These are phyloP conservation scores for Blyttiomyces sp. DNA, from an alignment of 371 early-diverging fungal genomes.

Conservation along the genomic window DNA sequence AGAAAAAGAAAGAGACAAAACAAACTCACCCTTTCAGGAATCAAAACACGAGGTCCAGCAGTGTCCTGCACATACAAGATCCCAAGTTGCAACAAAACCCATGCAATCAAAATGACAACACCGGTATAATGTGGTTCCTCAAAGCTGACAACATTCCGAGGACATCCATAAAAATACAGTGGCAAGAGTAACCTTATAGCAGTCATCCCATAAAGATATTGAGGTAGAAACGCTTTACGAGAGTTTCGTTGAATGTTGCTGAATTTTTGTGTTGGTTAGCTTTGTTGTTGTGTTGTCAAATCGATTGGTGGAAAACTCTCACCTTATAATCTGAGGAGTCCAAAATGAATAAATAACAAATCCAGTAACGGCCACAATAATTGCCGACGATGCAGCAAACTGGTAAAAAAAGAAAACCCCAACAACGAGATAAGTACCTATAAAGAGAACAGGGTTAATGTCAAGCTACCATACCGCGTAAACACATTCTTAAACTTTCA, in stretches of 20 bases:
- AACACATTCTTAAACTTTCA: neutral
- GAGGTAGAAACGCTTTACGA: slow-evolving; percentile 5
- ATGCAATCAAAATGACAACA: slow-evolving; percentile 43
- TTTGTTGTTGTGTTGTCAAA: neutral
- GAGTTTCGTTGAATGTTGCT: slow-evolving; percentile 25
- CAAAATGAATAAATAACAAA: slow-evolving; percentile 68
- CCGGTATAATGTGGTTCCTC: slow-evolving; percentile 43
- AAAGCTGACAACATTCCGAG: slow-evolving; percentile 51
- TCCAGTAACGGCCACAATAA: slow-evolving; percentile 48
- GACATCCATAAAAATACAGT: slow-evolving; percentile 64
- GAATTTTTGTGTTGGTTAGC: neutral
- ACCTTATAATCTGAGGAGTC: slow-evolving; percentile 71
- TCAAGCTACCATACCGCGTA: neutral
- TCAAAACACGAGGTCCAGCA: slow-evolving; percentile 70
- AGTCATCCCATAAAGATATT: slow-evolving; percentile 63
- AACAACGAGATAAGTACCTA: slow-evolving; percentile 57
- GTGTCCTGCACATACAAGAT: slow-evolving; percentile 67
- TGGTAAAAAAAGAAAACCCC: slow-evolving; percentile 67
- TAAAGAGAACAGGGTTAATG: neutral
- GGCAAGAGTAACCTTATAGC: slow-evolving; percentile 59
- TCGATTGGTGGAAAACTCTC: neutral
- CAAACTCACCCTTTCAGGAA: slow-evolving; percentile 63
- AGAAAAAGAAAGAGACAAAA: too few species aligned
- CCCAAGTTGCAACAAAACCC: slow-evolving; percentile 56
- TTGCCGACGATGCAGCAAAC: slow-evolving; percentile 53